Evolutionary conservation across 768 basidiomycete species (phyloP).

Genomic region (Mycena venus): DNA sequence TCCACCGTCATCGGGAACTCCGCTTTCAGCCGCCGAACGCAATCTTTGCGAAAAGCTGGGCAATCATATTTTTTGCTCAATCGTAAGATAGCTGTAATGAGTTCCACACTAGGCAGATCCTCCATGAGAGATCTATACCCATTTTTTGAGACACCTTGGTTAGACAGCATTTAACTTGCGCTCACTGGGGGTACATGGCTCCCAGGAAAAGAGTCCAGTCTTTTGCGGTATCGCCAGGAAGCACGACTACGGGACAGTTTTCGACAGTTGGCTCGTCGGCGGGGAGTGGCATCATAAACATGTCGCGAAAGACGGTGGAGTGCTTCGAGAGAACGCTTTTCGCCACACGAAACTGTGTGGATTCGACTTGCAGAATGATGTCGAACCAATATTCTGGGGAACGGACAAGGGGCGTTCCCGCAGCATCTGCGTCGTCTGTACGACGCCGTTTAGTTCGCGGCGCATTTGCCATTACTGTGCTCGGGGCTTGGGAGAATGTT

Average conservation of each 20-base stretch:
- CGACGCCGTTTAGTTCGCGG: not conserved
- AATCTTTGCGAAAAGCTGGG: slow-evolving; percentile 6
- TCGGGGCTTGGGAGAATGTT: too few species aligned
- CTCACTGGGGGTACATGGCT: slow-evolving; percentile 41
- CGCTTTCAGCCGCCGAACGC: not conserved
- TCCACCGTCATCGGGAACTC: slow-evolving; percentile 8
- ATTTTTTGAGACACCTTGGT: not conserved
- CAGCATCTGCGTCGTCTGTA: not conserved
- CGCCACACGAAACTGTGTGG: slow-evolving; percentile 50
- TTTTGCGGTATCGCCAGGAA: slow-evolving; percentile 46
- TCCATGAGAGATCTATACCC: not conserved
- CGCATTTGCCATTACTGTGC: not conserved
- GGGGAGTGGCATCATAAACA: slow-evolving; percentile 54
- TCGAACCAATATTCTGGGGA: slow-evolving; percentile 44
- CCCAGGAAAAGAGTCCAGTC: slow-evolving; percentile 52
- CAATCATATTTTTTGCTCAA: slow-evolving; percentile 22
- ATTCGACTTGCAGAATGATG: slow-evolving; percentile 52
- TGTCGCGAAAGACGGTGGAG: slow-evolving; percentile 54
- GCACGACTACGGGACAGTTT: slow-evolving; percentile 48
- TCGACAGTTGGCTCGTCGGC: slow-evolving; percentile 43
- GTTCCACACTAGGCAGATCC: not conserved
- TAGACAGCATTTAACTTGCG: not conserved
- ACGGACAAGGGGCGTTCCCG: not conserved
- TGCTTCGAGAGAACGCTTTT: slow-evolving; percentile 50
- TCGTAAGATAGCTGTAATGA: slow-evolving; percentile 1